These are phyloP conservation scores for Fusarium goolgardi DNA, from an alignment of 2,329 filamentous ascomycete genomes.

Conservation along the genomic window DNA sequence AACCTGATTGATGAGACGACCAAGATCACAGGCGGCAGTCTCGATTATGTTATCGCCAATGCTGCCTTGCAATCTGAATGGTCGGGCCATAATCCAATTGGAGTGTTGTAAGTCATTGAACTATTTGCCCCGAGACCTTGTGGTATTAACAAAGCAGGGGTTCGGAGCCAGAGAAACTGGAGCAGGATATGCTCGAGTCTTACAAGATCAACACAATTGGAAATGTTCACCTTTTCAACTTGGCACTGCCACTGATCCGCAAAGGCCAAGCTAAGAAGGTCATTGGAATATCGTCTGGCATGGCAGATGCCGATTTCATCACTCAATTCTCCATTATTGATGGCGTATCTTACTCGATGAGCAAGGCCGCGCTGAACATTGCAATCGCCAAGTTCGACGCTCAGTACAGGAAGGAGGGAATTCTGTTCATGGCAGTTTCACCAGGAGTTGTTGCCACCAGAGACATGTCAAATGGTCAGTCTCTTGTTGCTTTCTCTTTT, in stretches of 20 bases:
- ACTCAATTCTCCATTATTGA: conserved; percentile 52
- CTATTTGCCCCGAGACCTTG: accelerated
- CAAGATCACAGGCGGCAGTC: conserved; percentile 52
- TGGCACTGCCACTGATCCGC: conserved; percentile 64
- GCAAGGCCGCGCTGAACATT: conserved; percentile 65
- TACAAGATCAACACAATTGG: conserved; percentile 64
- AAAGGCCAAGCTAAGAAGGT: conserved; percentile 66
- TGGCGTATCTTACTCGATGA: conserved; percentile 57
- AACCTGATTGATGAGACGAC: conserved; percentile 43
- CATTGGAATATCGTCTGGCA: conserved; percentile 61
- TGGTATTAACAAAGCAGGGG: conserved; percentile 2
- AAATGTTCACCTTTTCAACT: conserved; percentile 64
- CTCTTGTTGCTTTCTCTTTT: accelerated
- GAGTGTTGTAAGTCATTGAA: conserved; percentile 28
- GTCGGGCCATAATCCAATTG: conserved; percentile 40
- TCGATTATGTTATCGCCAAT: conserved; percentile 67
- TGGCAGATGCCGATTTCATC: conserved; percentile 60
- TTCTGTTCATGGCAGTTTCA: conserved; percentile 63
- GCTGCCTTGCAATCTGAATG: conserved; percentile 53
- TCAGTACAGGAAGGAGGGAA: conserved; percentile 60
- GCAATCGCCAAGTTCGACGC: conserved; percentile 65
- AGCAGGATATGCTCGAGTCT: conserved; percentile 26
- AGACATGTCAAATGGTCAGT: conserved; percentile 44
- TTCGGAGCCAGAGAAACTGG: conserved; percentile 20
- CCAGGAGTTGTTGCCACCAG: conserved; percentile 64